Percentiles rank a stretch among this genome's conserved stretches.
Conservation (phyloP, 768 basidiomycete species). For the Clitopilus passeckerianus region DNA sequence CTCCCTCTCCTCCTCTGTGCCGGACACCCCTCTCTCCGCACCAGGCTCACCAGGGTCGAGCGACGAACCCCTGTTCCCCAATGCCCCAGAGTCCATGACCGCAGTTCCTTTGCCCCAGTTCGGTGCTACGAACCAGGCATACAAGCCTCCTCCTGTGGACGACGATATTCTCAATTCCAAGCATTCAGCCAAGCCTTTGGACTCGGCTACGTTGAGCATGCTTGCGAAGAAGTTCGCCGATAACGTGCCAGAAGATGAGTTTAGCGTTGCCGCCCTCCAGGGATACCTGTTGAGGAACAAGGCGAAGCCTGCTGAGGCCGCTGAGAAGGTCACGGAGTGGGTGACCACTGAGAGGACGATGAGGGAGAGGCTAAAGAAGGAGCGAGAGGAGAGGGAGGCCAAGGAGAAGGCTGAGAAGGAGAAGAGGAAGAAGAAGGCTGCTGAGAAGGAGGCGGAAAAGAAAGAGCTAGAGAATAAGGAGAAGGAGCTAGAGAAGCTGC, state of each 20-base stretch:
- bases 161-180: conserved; percentile 53
- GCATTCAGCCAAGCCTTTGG: conserved; percentile 62
- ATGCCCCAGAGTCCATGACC: conserved; percentile 11
- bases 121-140: conserved; percentile 54
- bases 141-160: conserved; percentile 60
- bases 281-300: conserved; percentile 87
- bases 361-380: conserved; percentile 65
- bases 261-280: conserved; percentile 86
- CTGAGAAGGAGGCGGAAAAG: conserved; percentile 54
- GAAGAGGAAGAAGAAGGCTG: conserved; percentile 48
- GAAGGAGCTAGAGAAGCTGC: conserved; percentile 48
- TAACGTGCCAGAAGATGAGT: conserved; percentile 78
- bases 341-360: conserved; percentile 72
- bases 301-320: conserved; percentile 73
- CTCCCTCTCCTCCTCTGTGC: conserved; percentile 36
- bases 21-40: conserved; percentile 25
- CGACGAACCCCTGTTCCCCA: conserved; percentile 8
- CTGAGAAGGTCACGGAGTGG: conserved; percentile 64
- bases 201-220: conserved; percentile 54
- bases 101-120: conserved; percentile 32
- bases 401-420: conserved; percentile 60
- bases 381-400: conserved; percentile 67
- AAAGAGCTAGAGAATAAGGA: conserved; percentile 66
- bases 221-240: conserved; percentile 80
- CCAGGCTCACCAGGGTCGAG: conserved; percentile 11